Conservation (phyloP, 345 rosid species). For the Acer yangbiense region DNA sequence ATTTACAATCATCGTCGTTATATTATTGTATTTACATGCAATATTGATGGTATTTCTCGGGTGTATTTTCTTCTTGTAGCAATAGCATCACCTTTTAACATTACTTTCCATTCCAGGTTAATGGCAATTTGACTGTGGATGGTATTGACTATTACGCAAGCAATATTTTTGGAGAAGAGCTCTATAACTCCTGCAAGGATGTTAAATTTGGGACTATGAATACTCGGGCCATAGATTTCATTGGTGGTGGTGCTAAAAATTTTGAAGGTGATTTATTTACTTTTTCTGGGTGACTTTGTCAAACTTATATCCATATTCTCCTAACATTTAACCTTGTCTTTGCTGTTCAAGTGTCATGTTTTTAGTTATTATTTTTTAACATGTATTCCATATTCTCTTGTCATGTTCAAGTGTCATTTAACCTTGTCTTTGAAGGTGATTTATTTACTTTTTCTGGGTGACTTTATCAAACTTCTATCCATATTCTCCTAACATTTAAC, state of each 20-base stretch:
- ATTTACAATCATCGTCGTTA: slow-evolving; percentile 10
- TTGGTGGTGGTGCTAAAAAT: slow-evolving; percentile 92
- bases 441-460: slow-evolving; percentile 1
- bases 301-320: neutral
- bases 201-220: slow-evolving; percentile 99
- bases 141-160: slow-evolving; percentile 73
- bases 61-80: neutral
- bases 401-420: too few relatives aligned
- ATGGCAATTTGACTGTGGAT: slow-evolving; percentile 82
- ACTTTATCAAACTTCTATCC: neutral
- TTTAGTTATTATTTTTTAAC: neutral
- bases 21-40: neutral
- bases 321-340: neutral
- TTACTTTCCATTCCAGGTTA: slow-evolving; percentile 48
- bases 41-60: neutral
- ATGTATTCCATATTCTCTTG: neutral
- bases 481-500: neutral
- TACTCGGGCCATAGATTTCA: slow-evolving; percentile 80
- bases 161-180: slow-evolving; percentile 82
- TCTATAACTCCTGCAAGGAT: slow-evolving; percentile 90
- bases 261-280: slow-evolving; percentile 60
- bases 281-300: neutral
- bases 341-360: slow-evolving; percentile 11
- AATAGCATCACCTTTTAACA: neutral
- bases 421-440: slow-evolving; percentile 56